Conservation (phyloP, 495 filamentous ascomycete genomes). For the Penicillium canescens region DNA sequence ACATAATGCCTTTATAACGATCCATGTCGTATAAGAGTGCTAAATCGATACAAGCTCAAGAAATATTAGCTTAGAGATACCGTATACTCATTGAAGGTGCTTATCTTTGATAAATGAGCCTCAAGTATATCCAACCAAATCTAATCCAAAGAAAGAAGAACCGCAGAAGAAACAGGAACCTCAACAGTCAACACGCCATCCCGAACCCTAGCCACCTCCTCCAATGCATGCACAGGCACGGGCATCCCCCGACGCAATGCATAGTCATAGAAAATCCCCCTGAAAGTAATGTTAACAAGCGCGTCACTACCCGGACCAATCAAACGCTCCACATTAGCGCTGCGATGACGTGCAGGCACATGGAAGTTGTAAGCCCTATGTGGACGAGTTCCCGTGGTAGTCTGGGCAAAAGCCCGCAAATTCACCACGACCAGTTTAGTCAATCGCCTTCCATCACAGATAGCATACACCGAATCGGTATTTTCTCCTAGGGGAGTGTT, state of each 20-base stretch:
- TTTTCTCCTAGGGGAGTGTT: constrained; percentile 16
- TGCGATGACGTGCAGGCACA: neutral
- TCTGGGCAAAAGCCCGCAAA: constrained; percentile 10
- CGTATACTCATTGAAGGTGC: too few relatives aligned
- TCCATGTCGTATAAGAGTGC: too few relatives aligned
- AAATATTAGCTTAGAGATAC: too few relatives aligned
- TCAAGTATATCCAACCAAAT: neutral
- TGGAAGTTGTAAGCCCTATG: constrained; percentile 12
- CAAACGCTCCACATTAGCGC: constrained; percentile 9
- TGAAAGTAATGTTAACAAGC: constrained; percentile 10
- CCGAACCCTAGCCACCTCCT: neutral
- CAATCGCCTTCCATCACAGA: constrained; percentile 7
- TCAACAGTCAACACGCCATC: neutral
- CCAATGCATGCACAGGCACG: constrained; percentile 2
- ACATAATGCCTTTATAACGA: too few relatives aligned
- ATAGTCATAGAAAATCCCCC: constrained; percentile 17
- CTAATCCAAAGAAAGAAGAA: constrained; percentile 7
- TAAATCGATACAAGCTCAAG: neutral
- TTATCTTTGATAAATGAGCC: too few relatives aligned
- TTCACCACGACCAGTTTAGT: constrained; percentile 13
- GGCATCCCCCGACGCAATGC: constrained; percentile 7
- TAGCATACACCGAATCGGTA: constrained; percentile 14
- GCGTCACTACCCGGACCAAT: constrained; percentile 15
- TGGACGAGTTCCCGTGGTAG: neutral
- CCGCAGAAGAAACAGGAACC: constrained; percentile 14